Evolutionary conservation across 2,329 filamentous ascomycete genomes (phyloP), one percentile per base, ranked within the genome.

Genomic region (Diaporthe australafricana): DNA sequence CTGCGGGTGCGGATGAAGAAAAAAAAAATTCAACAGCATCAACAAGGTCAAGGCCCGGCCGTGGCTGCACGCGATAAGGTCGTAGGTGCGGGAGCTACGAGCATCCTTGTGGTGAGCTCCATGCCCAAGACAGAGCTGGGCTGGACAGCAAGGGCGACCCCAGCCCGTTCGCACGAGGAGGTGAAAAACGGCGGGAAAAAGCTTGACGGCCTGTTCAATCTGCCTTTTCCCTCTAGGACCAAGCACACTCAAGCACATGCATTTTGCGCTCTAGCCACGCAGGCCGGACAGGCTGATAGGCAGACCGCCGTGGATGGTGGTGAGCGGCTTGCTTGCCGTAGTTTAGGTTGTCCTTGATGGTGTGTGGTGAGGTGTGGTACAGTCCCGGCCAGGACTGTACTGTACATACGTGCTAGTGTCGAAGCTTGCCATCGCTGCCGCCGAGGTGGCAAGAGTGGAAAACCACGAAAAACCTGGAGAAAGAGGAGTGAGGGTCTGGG

Each of bases 51-150:
- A 56, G 47, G 27, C 42, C 38, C 38, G 66, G 56, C 63, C 66
- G 32, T 35, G 42, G 66, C 40, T 63, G 47, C 56, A 63, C 55
- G 40, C 52, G 60, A 57, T 50, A 70, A 70, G 66, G 42, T 38
- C 42, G 35, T 50, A 42, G 66, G 35, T 45, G 60, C 66, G 56
- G 60, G 35, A 70, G 67, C 67, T 65, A 72, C 42, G 57, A 45
- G 48, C 35, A 70, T 66, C 71, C 71, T 66, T 70, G 67, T 48
- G 52, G 62, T 45, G 40, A 65, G 70, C 25, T 60, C 57, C 40
- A 57, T 47, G 52, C 50, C 57, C 50, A 55, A 66, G 57, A 25
- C 48, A 47, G 50, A 57, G 57, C 52, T 56, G 38, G 47, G 32
- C 48, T 25, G 27, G 17, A 48, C 25, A 50, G 67, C 57, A 70